These are phyloP conservation scores for Exophiala oligosperma DNA, from an alignment of 2,329 filamentous ascomycete genomes.

Conservation along the genomic window DNA sequence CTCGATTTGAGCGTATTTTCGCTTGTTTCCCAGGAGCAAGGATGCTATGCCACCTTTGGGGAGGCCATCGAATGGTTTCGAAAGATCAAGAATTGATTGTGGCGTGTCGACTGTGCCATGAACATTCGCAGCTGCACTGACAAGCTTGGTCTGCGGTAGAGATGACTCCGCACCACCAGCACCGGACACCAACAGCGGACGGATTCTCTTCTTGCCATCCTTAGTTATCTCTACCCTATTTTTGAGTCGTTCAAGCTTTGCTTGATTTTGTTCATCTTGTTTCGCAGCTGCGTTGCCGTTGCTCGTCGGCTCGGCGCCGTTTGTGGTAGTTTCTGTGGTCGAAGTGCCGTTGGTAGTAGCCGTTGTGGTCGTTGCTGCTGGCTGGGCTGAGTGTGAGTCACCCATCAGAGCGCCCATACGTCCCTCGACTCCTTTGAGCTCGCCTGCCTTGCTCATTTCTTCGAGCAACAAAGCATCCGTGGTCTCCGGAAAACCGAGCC, in stretches of 20 bases:
- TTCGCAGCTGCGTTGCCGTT: constrained; percentile 32
- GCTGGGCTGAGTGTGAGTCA: constrained; percentile 61
- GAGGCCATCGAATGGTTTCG: constrained; percentile 89
- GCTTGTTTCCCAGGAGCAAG: constrained; percentile 89
- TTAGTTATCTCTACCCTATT: constrained; percentile 92
- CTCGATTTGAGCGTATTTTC: constrained; percentile 73
- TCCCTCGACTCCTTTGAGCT: constrained; percentile 85
- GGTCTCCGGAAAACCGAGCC: constrained; percentile 87
- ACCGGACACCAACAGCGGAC: constrained; percentile 85
- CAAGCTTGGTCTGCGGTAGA: constrained; percentile 81
- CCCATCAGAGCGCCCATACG: constrained; percentile 99
- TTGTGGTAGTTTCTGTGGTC: constrained; percentile 37
- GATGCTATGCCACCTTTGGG: constrained; percentile 85
- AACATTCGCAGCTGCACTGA: constrained; percentile 67
- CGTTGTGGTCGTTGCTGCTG: constrained; percentile 29
- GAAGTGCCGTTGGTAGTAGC: constrained; percentile 47
- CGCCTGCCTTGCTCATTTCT: constrained; percentile 87
- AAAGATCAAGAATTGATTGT: constrained; percentile 82
- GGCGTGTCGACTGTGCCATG: constrained; percentile 51
- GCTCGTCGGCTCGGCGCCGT: constrained; percentile 33
- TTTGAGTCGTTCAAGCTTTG: constrained; percentile 71
- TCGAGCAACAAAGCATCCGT: constrained; percentile 85
- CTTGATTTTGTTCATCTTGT: constrained; percentile 55
- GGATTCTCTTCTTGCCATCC: constrained; percentile 94
- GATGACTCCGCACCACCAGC: constrained; percentile 85